Evolutionary conservation across 768 basidiomycete genomes (phyloP), one percentile per base, ranked within the genome.

Genomic region (Lactarius trivialis): DNA sequence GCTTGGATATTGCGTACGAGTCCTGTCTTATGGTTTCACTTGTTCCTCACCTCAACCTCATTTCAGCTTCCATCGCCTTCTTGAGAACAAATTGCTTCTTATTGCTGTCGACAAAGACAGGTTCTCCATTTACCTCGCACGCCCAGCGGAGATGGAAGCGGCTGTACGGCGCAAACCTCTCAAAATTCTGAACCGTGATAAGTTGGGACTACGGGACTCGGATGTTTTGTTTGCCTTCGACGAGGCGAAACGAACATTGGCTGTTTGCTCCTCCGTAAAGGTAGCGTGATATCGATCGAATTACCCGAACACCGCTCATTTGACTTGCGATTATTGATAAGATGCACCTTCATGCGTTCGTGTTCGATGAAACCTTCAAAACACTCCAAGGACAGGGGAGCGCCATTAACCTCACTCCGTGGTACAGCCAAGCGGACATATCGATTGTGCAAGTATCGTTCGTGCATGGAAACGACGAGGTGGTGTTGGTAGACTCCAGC

Each of bases 391-490:
- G 73, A 1, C 71, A 70, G 54, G 82, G 81, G 0, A 76, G 70
- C 8, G 60, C 76, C 0, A 70, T 79, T 7, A 73, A 77, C 36
- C 72, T 85, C 12, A 62, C 52, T 3, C 53, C 64, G 0, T 84
- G 82, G 82, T 82, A 81, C 64, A 43, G 7, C 34, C 56, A 67
- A 9, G 63, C 66, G 0, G 65, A 63, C 4, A 12, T 63, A 0
- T 48, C 53, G 4, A 73, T 84, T 17, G 60, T 48, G 1, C 71
- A 72, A 19, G 71, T 77, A 2, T 74, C 76, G 36, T 83, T 84
- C 61, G 72, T 82, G 0, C 70, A 70, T 37, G 80, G 81, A 4
- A 76, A 68, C 36, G 83, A 85, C 61, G 84, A 85, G 56, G 55
- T 85, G 5, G 64, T 81, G 0, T 66, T 85, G 0, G 71, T 83